Base-by-base conservation (phyloP, 345 rosid genomes). In the Bruguiera gymnorhiza region DNA sequence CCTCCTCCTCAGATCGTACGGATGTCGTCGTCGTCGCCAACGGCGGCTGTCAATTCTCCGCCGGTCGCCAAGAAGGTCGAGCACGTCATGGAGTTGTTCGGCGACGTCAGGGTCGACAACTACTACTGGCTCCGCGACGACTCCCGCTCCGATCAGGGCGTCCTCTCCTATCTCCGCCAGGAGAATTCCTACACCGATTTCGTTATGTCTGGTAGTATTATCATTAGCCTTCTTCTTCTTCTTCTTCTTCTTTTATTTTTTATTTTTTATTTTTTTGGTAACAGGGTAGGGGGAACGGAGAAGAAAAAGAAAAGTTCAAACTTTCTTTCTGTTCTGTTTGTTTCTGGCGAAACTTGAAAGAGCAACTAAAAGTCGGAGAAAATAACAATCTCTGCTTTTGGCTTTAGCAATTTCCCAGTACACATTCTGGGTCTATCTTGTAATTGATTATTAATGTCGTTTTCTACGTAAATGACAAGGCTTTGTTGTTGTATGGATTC, bases 101-200 rank as follows among this genome's bases (percentile, higher is more conserved):
- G 93, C 8, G 97, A 94, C 67, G 79, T 83, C 36, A 83, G 98
- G 70, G 72, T 85, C 3, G 98, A 93, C 71, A 82, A 86, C 65
- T 86, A 93, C 82, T 91, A 93, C 85, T 91, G 97, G 98, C 96
- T 94, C 16, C 96, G 96, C 15, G 97, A 94, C 37, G 98, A 94
- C 71, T 86, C 98, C 55, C 95, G 98, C 76, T 66, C 87, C 53
- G 59, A 84, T 70, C 80, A 89, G 57, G 86, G 87, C 0, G 72
- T 91, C 68, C 73, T 91, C 43, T 76, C 91, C 73, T 67, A 94
- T 61, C 90, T 94, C 56, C 73, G 76, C 29, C 83, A 83, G 70
- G 98, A 94, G 74, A 91, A 94, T 48, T 79, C 57, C 31, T 94
- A 88, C 81, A 82, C 88, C 23, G 83, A 81, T 46, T 73, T 65